Evolutionary conservation across 1,284 basidiomycete genomes (phyloP).

Genomic region (Ceratobasidium papillatum): DNA sequence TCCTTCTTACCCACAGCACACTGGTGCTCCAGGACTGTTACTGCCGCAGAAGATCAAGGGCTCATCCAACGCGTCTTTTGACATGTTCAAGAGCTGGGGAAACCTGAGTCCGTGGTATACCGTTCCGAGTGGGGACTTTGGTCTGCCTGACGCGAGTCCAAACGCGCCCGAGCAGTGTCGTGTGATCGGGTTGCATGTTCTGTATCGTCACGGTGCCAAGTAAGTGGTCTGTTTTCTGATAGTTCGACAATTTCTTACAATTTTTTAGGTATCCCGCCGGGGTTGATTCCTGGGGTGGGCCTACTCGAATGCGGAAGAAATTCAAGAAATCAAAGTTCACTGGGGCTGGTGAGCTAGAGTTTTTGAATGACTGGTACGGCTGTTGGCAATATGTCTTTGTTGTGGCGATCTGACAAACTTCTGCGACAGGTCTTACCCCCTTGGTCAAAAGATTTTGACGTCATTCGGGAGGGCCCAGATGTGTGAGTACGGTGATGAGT

Average conservation of each 20-base stretch:
- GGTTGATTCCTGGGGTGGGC: not conserved
- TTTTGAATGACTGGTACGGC: conserved; percentile 56
- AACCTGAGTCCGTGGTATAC: conserved; percentile 56
- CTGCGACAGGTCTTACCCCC: conserved; percentile 52
- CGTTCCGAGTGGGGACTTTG: conserved; percentile 53
- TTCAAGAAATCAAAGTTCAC: conserved; percentile 46
- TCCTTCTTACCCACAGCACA: conserved; percentile 76
- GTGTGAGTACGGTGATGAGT: conserved; percentile 47
- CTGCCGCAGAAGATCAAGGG: conserved; percentile 49
- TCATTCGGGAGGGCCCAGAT: conserved; percentile 59
- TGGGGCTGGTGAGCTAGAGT: conserved; percentile 52
- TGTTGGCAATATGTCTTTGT: not conserved
- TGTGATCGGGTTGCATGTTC: conserved; percentile 54
- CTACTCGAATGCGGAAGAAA: not conserved
- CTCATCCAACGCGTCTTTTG: conserved; percentile 47
- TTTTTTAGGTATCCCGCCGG: not conserved
- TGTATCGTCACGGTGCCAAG: conserved; percentile 58
- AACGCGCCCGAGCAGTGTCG: conserved; percentile 54
- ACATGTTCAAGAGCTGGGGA: conserved; percentile 57
- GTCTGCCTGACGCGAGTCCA: conserved; percentile 52
- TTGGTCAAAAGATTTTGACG: conserved; percentile 58
- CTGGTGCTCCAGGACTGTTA: conserved; percentile 72
- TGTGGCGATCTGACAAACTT: not conserved
- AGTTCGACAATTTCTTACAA: not conserved
- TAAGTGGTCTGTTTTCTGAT: conserved; percentile 33